Evolutionary conservation across 371 early-diverging fungal species (phyloP), one percentile per base, ranked within the genome.

Genomic region (Smittium culicis): DNA sequence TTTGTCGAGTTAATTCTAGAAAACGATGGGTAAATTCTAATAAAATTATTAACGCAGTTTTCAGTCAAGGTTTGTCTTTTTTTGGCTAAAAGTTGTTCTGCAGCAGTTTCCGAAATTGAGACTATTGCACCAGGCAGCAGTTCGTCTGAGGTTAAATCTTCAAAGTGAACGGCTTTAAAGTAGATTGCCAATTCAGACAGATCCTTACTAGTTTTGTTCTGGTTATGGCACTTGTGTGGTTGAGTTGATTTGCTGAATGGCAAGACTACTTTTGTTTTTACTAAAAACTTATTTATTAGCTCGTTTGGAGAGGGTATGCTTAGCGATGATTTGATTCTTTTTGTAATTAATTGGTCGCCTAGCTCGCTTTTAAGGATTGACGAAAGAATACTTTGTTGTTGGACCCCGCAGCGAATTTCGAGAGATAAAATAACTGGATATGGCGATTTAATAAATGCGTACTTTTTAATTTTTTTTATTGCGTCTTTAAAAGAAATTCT

Each of bases 371-470:
- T 62, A 64, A 93, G 71, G 34, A 86, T 81, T 2, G 61, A 66
- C 1, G 90, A 91, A 83, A 92, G 85, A 8, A 71, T 71, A n/a
- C 74, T 81, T 70, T 93, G 93, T 72, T 88, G 88, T 25, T 77
- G 75, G 27, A 81, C 66, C 29, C 80, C 76, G 70, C 91, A 90
- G 72, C 88, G 89, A 2, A 83, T 80, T 75, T 93, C 93, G 1
- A 93, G 72, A 16, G 90, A 90, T 64, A 93, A 69, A 66, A 89
- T 87, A 27, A 92, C 73, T 1, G 93, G 93, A 58, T 86, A 90
- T 17, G 84, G 81, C 3, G 88, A 84, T 5, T 80, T 80, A 14
- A 80, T 83, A 73, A 93, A 93, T 3, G 89, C 93, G 70, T 91
- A 88, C 63, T 82, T 82, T 31, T 78, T 76, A 29, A 93, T 87